phyloP scores from a whole-genome alignment of 805 yeast genomes.

The Lachancea fermentati region DNA sequence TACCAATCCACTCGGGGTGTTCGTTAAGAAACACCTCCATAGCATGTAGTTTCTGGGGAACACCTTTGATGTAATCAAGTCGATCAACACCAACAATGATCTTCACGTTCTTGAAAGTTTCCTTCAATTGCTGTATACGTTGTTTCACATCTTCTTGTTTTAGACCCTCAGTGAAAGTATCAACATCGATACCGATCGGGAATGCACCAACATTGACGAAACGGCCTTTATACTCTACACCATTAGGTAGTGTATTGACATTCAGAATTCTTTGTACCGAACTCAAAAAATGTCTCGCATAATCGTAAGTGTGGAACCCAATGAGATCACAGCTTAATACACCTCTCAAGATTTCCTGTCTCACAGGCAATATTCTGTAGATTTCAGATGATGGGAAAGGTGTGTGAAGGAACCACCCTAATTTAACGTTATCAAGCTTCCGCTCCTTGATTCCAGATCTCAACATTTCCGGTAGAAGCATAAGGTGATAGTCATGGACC shows the following conservation, averaged over 20 bases:
- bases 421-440: conserved; percentile 50
- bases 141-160: conserved; percentile 53
- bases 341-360: conserved; percentile 87
- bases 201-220: conserved; percentile 88
- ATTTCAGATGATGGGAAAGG: conserved; percentile 98
- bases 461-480: conserved; percentile 88
- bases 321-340: conserved; percentile 89
- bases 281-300: conserved; percentile 91
- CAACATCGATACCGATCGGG: conserved; percentile 98
- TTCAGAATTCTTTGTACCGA: conserved; percentile 81
- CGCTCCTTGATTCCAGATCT: conserved; percentile 50
- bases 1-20: conserved; percentile 98
- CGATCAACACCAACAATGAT: conserved; percentile 96
- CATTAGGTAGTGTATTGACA: conserved; percentile 83
- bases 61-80: conserved; percentile 94
- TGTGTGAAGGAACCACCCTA: conserved; percentile 94
- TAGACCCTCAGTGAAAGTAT: conserved; percentile 78
- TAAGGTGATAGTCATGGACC: conserved; percentile 97
- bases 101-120: conserved; percentile 69
- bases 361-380: conserved; percentile 90
- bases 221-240: conserved; percentile 71
- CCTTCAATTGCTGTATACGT: conserved; percentile 58
- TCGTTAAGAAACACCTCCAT: conserved; percentile 86
- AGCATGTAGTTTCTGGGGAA: conserved; percentile 95
- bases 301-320: conserved; percentile 99